Percentiles rank a stretch among this genome's conserved stretches.
Conservation (phyloP, 306 rosid species). For the Vachellia pachyceras region DNA sequence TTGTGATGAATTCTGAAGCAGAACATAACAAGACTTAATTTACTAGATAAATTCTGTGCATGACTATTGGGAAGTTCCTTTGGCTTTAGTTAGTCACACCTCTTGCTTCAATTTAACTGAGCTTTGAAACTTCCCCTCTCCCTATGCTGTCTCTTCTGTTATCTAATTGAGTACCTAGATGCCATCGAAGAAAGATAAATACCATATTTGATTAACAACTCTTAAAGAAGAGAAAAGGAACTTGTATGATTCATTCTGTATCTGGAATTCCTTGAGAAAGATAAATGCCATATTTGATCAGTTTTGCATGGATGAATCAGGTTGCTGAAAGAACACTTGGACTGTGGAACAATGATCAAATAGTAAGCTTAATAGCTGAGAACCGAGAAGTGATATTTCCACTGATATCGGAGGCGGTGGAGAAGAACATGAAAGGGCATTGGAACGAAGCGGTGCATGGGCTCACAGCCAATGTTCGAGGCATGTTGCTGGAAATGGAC, state of each 20-base stretch:
- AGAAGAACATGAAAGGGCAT: slow-evolving; percentile 64
- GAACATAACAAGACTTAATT: background rate
- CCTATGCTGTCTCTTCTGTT: background rate
- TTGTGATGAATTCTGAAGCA: background rate
- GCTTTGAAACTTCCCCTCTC: background rate
- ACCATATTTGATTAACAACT: background rate
- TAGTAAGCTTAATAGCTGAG: slow-evolving; percentile 56
- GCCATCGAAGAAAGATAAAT: background rate
- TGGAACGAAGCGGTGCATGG: slow-evolving; percentile 64
- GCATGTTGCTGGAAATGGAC: slow-evolving; percentile 69
- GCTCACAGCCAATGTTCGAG: slow-evolving; percentile 59
- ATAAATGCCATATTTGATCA: background rate
- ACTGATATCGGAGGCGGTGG: slow-evolving; percentile 61
- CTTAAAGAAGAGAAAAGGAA: too few relatives aligned
- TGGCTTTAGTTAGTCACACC: background rate
- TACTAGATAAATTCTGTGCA: background rate
- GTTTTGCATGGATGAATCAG: slow-evolving; percentile 45
- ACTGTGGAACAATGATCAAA: slow-evolving; percentile 73
- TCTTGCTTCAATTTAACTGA: background rate
- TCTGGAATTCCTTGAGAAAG: background rate
- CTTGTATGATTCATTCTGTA: background rate
- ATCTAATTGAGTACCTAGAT: background rate
- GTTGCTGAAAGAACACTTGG: slow-evolving; percentile 74
- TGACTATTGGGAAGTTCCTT: background rate
- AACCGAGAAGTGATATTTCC: slow-evolving; percentile 64